These are phyloP conservation scores for Calonectria multiphialidica DNA, from an alignment of 2,329 filamentous ascomycete species.

Conservation along the genomic window DNA sequence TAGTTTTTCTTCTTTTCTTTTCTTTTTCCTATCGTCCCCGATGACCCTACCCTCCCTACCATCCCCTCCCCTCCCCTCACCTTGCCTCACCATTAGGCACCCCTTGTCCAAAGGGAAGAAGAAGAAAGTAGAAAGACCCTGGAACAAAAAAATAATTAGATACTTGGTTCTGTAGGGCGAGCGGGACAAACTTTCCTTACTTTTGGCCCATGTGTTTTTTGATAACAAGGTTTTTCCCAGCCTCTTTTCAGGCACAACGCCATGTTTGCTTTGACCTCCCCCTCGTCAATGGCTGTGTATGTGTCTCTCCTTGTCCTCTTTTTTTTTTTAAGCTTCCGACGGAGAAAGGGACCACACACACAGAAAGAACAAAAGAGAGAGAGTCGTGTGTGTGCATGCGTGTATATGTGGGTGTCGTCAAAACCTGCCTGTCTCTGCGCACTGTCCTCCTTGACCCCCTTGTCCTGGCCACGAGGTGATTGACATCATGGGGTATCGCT, in stretches of 20 bases:
- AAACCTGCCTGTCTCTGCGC: too few species aligned
- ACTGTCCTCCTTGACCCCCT: neutral
- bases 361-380: too few species aligned
- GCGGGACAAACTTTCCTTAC: neutral
- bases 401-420: neutral
- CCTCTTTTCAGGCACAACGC: neutral
- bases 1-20: neutral
- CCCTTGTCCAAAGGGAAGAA: too few species aligned
- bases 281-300: too few species aligned
- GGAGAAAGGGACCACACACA: neutral
- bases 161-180: neutral
- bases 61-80: neutral
- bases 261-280: neutral
- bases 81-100: too few species aligned
- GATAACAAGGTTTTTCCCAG: neutral
- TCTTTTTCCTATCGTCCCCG: neutral
- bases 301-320: too few species aligned
- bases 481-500: neutral
- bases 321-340: neutral
- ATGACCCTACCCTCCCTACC: neutral
- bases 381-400: neutral
- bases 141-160: neutral
- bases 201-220: neutral
- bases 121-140: too few species aligned
- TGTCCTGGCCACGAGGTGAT: neutral